These are phyloP conservation scores for Phytophthora pini DNA, from an alignment of 352 stramenopile genomes.

Conservation along the genomic window DNA sequence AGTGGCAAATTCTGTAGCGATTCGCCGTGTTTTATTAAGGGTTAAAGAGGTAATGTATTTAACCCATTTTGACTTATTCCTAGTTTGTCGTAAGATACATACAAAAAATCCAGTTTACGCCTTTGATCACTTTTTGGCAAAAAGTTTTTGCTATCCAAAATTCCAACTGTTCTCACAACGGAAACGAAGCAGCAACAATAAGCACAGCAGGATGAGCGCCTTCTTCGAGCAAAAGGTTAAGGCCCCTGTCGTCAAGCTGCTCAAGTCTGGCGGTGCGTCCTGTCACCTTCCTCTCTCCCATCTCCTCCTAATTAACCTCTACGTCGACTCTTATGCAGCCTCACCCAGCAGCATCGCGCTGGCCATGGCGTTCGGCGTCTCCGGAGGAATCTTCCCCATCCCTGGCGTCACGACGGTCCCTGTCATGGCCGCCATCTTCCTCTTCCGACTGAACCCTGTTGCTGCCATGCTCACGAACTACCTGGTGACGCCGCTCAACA, in stretches of 20 bases:
- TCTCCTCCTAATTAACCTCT: not conserved
- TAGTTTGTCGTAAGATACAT: too few species aligned
- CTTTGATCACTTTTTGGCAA: too few species aligned
- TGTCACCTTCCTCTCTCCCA: not conserved
- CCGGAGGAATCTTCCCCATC: constrained; percentile 81
- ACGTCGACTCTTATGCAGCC: constrained; percentile 41
- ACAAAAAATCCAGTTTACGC: not conserved
- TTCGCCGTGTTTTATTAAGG: too few species aligned
- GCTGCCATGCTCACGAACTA: constrained; percentile 88
- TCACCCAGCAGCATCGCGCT: constrained; percentile 77
- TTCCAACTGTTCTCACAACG: constrained; percentile 2
- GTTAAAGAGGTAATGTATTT: too few species aligned
- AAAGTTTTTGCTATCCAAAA: constrained; percentile 7
- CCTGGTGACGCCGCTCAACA: constrained; percentile 79
- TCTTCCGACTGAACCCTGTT: constrained; percentile 83
- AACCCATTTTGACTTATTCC: too few species aligned
- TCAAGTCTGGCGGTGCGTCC: constrained; percentile 70
- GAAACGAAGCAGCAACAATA: not conserved
- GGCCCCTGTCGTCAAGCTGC: constrained; percentile 67
- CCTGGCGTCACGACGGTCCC: constrained; percentile 76
- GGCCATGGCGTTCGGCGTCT: constrained; percentile 82
- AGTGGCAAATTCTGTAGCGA: too few species aligned
- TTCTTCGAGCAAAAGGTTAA: constrained; percentile 82
- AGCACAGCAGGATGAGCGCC: constrained; percentile 27
- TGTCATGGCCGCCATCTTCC: constrained; percentile 78